Percentiles rank a stretch among this genome's conserved stretches.
Conservation (phyloP, 768 basidiomycete genomes). For the Mycena olivaceomarginata region DNA sequence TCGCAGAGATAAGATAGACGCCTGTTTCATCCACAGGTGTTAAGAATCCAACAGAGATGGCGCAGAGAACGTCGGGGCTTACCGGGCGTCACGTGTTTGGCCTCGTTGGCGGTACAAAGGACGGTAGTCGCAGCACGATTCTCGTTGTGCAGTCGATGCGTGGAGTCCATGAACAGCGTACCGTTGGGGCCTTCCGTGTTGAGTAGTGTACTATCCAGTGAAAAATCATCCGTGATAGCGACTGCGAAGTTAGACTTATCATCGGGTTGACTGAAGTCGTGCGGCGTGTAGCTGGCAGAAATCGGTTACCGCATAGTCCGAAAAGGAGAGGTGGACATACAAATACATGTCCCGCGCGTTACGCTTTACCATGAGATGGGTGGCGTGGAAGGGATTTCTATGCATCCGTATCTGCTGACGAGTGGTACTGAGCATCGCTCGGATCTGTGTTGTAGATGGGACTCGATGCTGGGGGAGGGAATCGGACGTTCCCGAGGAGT, state of each 20-base stretch:
- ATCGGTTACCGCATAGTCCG: too few species aligned
- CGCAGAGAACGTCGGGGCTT: background rate
- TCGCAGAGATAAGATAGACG: slow-evolving; percentile 28
- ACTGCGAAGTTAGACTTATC: slow-evolving; percentile 28
- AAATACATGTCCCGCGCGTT: slow-evolving; percentile 31
- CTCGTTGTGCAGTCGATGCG: slow-evolving; percentile 29
- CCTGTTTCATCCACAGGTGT: background rate
- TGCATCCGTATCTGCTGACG: too few species aligned
- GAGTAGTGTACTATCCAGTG: slow-evolving; percentile 25
- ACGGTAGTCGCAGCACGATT: slow-evolving; percentile 31
- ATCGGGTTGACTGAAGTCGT: slow-evolving; percentile 24
- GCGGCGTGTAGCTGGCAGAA: slow-evolving; percentile 12
- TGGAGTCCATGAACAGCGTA: slow-evolving; percentile 21
- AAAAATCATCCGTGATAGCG: slow-evolving; percentile 31
- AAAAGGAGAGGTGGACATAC: slow-evolving; percentile 1
- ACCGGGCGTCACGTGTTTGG: slow-evolving; percentile 26
- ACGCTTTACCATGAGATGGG: slow-evolving; percentile 26
- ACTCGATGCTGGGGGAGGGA: background rate
- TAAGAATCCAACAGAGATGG: too few species aligned
- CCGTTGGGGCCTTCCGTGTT: slow-evolving; percentile 12
- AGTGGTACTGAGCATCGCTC: background rate
- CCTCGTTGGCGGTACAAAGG: slow-evolving; percentile 22
- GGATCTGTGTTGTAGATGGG: background rate
- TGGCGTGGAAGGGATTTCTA: slow-evolving; percentile 29
- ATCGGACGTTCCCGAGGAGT: background rate